These are phyloP conservation scores for Inga oerstediana DNA, from an alignment of 306 rosid genomes.

Conservation along the genomic window DNA sequence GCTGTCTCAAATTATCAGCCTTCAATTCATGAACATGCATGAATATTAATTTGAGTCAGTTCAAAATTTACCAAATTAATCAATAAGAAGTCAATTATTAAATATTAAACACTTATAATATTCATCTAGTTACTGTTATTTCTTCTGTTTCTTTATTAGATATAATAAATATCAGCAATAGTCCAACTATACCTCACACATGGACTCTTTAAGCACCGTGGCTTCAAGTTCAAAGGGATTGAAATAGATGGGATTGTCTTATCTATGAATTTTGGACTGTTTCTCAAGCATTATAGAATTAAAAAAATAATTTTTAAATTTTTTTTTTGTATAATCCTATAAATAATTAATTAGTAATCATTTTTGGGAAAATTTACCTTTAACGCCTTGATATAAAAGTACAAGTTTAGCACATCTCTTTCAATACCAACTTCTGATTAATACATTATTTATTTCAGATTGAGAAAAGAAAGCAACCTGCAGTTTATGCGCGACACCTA, in stretches of 20 bases:
- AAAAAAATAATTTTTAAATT: neutral
- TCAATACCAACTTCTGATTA: slow-evolving; percentile 65
- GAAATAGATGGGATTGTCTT: slow-evolving; percentile 26
- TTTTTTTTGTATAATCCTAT: neutral
- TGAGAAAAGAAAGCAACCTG: slow-evolving; percentile 44
- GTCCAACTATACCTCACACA: slow-evolving; percentile 16
- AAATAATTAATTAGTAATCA: slow-evolving; percentile 16
- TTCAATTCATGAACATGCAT: slow-evolving; percentile 34
- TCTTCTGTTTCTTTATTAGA: neutral
- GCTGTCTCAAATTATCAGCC: slow-evolving; percentile 95
- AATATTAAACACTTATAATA: neutral
- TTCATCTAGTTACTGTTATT: neutral
- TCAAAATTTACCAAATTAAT: neutral
- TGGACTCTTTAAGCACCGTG: neutral
- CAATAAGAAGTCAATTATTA: neutral
- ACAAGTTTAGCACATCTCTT: slow-evolving; percentile 40
- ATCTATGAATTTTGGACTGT: slow-evolving; percentile 36
- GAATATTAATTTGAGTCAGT: neutral
- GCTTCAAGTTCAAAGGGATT: slow-evolving; percentile 30
- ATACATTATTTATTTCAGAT: slow-evolving; percentile 27
- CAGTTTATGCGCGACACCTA: slow-evolving; percentile 22
- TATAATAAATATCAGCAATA: neutral
- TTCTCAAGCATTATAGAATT: slow-evolving; percentile 26
- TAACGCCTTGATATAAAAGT: slow-evolving; percentile 5
- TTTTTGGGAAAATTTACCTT: neutral